Evolutionary conservation across 2,329 filamentous ascomycete species (phyloP), one percentile per base, ranked within the genome.

Genomic region (Eutypa lata): DNA sequence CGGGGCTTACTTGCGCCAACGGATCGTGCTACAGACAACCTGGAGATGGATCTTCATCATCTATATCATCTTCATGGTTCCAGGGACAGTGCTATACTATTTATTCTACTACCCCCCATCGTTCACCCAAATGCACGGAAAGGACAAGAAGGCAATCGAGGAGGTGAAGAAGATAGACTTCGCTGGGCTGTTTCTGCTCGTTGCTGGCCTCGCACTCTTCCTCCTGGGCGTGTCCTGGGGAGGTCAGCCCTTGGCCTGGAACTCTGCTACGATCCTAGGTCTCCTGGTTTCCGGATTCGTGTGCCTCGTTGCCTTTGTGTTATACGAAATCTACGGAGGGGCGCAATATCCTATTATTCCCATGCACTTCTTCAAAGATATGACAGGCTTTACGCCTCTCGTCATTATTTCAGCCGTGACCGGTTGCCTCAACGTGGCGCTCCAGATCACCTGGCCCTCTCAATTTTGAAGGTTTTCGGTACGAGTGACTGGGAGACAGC

Each of bases 341-440:
- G 38, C 42, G 7, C 21, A 54, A 49, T 48, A 47, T 19, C 62
- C 62, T 3, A 62, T 66, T 42, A 56, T 68, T 5, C 65, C 64
- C 1, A 68, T 68, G 63, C 58, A 60, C 53, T 59, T 69, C 21
- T 70, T 70, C 61, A 62, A 60, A 54, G 68, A 70, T 50, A 31
- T 70, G 33, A 59, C 66, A 13, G 65, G 64, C 47, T 66, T 68
- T 44, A 63, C 60, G 14, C 59, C 56, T 22, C 51, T 69, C 18
- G 63, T 56, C 5, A 59, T 65, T 7, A 66, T 67, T 53, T 61
- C 61, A 11, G 59, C 61, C 16, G 58, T 67, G 5, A 64, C 59
- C 47, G 57, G 62, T 13, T 53, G 54, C 33, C 61, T 67, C 13
- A 62, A 68, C 48, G 58, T 64, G 22, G 61, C 65, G 13, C 48